phyloP scores from a whole-genome alignment of 2,329 filamentous ascomycete species.

The Rachicladosporium sp. region DNA sequence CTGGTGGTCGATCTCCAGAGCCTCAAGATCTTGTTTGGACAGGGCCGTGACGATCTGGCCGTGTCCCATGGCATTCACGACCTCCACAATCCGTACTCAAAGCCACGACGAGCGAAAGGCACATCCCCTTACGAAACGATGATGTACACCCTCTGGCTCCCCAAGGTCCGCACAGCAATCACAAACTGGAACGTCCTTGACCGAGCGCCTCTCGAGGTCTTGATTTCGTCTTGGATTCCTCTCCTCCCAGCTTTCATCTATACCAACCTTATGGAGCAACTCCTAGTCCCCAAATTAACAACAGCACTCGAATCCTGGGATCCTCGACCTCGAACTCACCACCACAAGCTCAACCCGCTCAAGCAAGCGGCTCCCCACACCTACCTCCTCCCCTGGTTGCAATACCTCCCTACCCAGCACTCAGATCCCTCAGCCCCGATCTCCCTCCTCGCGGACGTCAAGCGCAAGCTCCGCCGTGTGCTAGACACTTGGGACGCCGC shows the following conservation, averaged over 20 bases:
- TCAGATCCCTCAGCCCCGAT: constrained; percentile 40
- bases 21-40: constrained; percentile 47
- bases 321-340: constrained; percentile 43
- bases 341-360: constrained; percentile 27
- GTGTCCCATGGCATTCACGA: constrained; percentile 22
- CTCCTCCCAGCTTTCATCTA: constrained; percentile 70
- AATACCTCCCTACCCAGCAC: constrained; percentile 51
- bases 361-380: constrained; percentile 45
- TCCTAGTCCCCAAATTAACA: constrained; percentile 67
- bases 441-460: constrained; percentile 47
- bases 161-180: constrained; percentile 61
- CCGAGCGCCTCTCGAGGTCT: constrained; percentile 52
- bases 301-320: constrained; percentile 71
- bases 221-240: constrained; percentile 66
- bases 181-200: constrained; percentile 70
- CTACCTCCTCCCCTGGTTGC: constrained; percentile 92
- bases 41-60: constrained; percentile 24
- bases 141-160: constrained; percentile 79
- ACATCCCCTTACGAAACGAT: constrained; percentile 79
- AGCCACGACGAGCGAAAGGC: constrained; percentile 48
- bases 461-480: constrained; percentile 45
- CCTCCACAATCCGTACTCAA: constrained; percentile 30
- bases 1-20: constrained; percentile 52
- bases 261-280: constrained; percentile 62
- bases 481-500: constrained; percentile 45